phyloP scores from a whole-genome alignment of 2,329 filamentous ascomycete genomes.

The Hymenoscyphus salicellus region DNA sequence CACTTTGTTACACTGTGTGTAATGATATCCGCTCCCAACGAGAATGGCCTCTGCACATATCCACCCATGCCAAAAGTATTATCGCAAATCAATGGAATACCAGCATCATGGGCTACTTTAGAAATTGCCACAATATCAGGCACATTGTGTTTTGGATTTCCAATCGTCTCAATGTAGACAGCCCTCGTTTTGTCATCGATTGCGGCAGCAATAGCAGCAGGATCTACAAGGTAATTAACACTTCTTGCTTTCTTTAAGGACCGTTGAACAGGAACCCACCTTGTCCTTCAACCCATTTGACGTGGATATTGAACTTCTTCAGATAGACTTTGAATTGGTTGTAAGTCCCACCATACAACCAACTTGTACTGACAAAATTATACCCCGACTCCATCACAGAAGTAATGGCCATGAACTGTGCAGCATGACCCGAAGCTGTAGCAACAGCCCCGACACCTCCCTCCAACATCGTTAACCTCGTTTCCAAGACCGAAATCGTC shows the following conservation, averaged over 20 bases:
- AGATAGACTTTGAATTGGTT: slow-evolving; percentile 67
- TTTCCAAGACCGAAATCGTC: slow-evolving; percentile 63
- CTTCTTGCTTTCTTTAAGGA: neutral
- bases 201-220: slow-evolving; percentile 55
- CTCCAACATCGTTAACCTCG: slow-evolving; percentile 64
- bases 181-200: slow-evolving; percentile 67
- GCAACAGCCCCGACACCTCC: slow-evolving; percentile 64
- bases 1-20: slow-evolving; percentile 64
- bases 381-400: slow-evolving; percentile 60
- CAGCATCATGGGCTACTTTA: slow-evolving; percentile 59
- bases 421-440: slow-evolving; percentile 60
- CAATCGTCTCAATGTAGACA: slow-evolving; percentile 65
- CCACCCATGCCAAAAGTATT: slow-evolving; percentile 23
- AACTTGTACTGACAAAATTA: slow-evolving; percentile 64
- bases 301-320: slow-evolving; percentile 60
- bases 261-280: neutral
- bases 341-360: slow-evolving; percentile 64
- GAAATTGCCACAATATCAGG: slow-evolving; percentile 64
- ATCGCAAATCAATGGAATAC: slow-evolving; percentile 47
- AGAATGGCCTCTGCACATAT: slow-evolving; percentile 10
- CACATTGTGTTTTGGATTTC: slow-evolving; percentile 66
- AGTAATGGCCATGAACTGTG: slow-evolving; percentile 65
- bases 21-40: slow-evolving; percentile 60
- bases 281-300: slow-evolving; percentile 62
- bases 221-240: slow-evolving; percentile 33